Conservation (phyloP, 78 protist genomes). For the Guillardia theta region DNA sequence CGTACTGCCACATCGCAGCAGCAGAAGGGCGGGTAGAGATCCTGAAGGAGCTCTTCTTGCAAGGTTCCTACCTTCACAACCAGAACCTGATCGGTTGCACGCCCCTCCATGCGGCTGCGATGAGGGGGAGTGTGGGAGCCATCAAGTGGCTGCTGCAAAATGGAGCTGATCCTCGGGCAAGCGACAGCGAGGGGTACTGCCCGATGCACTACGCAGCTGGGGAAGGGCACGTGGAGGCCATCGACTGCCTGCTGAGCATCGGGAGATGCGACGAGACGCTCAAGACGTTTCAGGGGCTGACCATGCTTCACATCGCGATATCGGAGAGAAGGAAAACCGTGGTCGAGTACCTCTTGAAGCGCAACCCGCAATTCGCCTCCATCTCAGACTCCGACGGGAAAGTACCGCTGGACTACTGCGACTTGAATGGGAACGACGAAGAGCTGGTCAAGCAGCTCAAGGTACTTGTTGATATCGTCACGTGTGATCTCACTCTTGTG, state of each 20-base stretch:
- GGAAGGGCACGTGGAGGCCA: neutral
- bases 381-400: neutral
- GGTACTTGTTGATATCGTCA: neutral
- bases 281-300: neutral
- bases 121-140: neutral
- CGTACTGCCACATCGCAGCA: neutral
- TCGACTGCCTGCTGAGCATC: neutral
- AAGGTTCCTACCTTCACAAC: neutral
- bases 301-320: neutral
- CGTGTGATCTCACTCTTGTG: neutral
- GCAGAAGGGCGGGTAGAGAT: neutral
- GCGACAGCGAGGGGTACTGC: slow-evolving; percentile 11
- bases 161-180: neutral
- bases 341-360: neutral
- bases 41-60: neutral
- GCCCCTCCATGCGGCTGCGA: neutral
- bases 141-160: neutral
- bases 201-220: slow-evolving; percentile 26
- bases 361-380: neutral
- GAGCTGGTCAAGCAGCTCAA: neutral
- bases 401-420: neutral
- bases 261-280: neutral
- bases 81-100: neutral
- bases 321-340: neutral
- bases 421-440: neutral